Evolutionary conservation across 106 monocot species (phyloP), one percentile per base, ranked within the genome.

Genomic region (Dioscorea dumetorum): DNA sequence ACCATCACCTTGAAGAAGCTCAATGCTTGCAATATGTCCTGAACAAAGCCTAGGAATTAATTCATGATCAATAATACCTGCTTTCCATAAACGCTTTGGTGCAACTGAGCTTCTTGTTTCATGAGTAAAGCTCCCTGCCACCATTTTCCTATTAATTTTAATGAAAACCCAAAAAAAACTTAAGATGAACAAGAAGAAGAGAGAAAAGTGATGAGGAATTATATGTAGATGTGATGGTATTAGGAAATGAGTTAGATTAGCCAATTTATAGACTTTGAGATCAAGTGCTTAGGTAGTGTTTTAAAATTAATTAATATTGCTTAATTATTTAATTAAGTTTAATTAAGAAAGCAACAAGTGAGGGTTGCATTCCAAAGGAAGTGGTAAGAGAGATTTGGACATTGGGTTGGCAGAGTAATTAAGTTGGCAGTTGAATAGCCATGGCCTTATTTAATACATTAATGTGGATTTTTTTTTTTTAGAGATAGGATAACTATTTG

Each of bases 21-120:
- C 79, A 0, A 59, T 31, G 12, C 70, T 70, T 0, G 64, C 9
- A 18, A 79, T 28, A 49, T 48, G 22, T 11, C 70, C 60, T 6
- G 73, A 33, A 48, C 64, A 16, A 22, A 79, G 17, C 56, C 59
- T 70, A 1, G 79, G 79, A 12, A 74, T 33, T 23, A 79, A 21
- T 33, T 58, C 70, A 66, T 68, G 68, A 12, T 79, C 74, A 15
- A 63, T n/a, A 34, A 66, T 3, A 8, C 57, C 74, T 2, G 73
- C 73, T 59, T 70, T 79, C 79, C 79, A 79, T 17, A 79, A 20
- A 33, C 79, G 53, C 4, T 74, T 51, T 8, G 57, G 1, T 19
- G 70, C 1, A 34, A 70, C 34, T 1, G 33, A 2, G 2, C 64
- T 60, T 12, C 15, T 19, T 33, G 4, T 23, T 56, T 73, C 79